phyloP scores from a whole-genome alignment of 768 basidiomycete genomes.

The Pleurotus citrinopileatus region DNA sequence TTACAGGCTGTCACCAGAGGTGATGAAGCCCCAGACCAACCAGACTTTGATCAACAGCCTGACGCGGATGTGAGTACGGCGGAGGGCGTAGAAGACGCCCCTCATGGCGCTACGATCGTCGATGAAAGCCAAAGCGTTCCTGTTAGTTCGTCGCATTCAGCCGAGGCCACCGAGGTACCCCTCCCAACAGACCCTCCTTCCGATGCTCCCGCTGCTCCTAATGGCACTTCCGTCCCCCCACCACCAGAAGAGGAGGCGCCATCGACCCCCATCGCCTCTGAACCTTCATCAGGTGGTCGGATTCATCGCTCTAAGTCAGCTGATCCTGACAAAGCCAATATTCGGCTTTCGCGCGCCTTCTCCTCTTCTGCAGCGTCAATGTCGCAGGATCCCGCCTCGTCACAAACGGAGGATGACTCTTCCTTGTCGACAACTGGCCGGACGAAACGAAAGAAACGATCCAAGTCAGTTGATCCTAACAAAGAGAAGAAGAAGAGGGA shows the following conservation, averaged over 20 bases:
- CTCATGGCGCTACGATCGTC: constrained; percentile 14
- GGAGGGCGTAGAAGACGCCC: constrained; percentile 13
- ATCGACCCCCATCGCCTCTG: constrained; percentile 37
- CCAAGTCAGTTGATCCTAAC: constrained; percentile 37
- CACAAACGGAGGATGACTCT: constrained; percentile 68
- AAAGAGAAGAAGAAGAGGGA: constrained; percentile 46
- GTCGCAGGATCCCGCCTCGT: constrained; percentile 47
- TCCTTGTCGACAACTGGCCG: constrained; percentile 57
- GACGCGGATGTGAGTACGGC: constrained; percentile 10
- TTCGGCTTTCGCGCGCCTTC: constrained; percentile 57
- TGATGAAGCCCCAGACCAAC: constrained; percentile 11
- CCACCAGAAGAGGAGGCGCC: constrained; percentile 19
- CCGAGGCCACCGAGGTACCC: not conserved
- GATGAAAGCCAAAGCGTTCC: not conserved
- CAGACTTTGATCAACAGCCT: constrained; percentile 5
- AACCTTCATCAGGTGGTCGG: constrained; percentile 32
- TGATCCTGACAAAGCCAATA: constrained; percentile 60
- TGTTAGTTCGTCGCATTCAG: not conserved
- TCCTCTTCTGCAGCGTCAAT: constrained; percentile 43
- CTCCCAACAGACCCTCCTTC: constrained; percentile 5
- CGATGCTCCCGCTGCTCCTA: not conserved
- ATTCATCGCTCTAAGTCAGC: constrained; percentile 80
- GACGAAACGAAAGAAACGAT: constrained; percentile 49
- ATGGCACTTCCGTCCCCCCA: constrained; percentile 5
- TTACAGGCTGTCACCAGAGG: not conserved